A percentile compares a stretch with the other conserved stretches of the same genome.
Evolutionary conservation across 1,139 yeast genomes (phyloP).

Genomic region (Saccharomycopsis hybrid): DNA sequence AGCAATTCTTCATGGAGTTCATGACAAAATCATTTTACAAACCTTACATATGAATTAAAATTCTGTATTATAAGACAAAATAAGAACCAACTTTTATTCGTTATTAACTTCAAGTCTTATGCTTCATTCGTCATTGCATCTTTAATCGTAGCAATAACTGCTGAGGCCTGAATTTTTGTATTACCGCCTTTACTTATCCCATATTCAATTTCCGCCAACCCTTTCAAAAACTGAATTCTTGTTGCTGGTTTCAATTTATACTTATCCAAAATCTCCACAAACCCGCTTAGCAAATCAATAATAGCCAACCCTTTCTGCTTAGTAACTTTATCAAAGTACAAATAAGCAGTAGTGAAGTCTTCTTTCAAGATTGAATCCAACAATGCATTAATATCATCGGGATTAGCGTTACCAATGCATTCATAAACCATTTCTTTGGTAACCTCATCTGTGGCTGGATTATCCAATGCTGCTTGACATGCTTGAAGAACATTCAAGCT

Average conservation of each 20-base stretch:
- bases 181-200: conserved; percentile 89
- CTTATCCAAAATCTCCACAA: conserved; percentile 59
- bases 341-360: conserved; percentile 78
- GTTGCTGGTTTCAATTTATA: conserved; percentile 61
- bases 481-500: conserved; percentile 94
- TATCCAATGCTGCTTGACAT: conserved; percentile 69
- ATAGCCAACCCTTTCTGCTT: conserved; percentile 78
- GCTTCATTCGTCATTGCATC: conserved; percentile 33
- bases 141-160: conserved; percentile 83
- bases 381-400: conserved; percentile 70
- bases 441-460: conserved; percentile 38
- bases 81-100: too few species aligned
- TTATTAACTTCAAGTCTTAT: too few species aligned
- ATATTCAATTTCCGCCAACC: conserved; percentile 82
- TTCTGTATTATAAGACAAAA: too few species aligned
- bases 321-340: conserved; percentile 59
- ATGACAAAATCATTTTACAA: too few species aligned
- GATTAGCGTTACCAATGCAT: conserved; percentile 94
- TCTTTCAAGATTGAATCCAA: conserved; percentile 74
- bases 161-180: conserved; percentile 84
- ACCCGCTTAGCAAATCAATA: conserved; percentile 74
- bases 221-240: conserved; percentile 56
- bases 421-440: conserved; percentile 76
- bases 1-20: too few species aligned
- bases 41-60: too few species aligned